Base-by-base conservation (phyloP, 2,329 filamentous ascomycete species). In the Aureobasidium leucospermi region DNA sequence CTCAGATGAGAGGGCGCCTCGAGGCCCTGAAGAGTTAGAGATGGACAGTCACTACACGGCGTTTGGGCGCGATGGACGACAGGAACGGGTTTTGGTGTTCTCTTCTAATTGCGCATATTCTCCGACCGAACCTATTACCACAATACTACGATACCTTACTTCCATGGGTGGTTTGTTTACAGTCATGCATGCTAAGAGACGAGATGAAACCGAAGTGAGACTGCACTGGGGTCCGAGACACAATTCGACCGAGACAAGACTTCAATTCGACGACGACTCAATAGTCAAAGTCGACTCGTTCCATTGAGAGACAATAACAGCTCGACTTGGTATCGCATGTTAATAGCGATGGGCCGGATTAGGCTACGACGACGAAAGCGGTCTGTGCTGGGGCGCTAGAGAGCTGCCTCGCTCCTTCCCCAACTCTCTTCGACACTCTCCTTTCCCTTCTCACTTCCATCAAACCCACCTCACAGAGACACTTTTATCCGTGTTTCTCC, bases 1-100 rank as follows among this genome's bases (percentile, higher is more conserved):
- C 91, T 67, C 89, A 96, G 78, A 97, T 97, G 94, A 81, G 93
- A 71, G 91, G 91, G 66, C 81, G 93, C 49, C 74, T 99, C 67
- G 90, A 97, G 76, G 92, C 92, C 38, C 76, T 97, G 70, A 89
- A 94, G 81, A 96, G 91, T 74, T 96, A 73, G 80, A 32, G 13
- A 19, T 29, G 46, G 19, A 7, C 28, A 29, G 16, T 38, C 13
- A 28, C 29, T 15, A 45, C n/a, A 29, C 13, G 55, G 43, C 55
- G 55, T 58, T 23, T 58, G 23, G 55, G 55, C 55, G 55, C 34
- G 23, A 39, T 10, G 52, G 52, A 39, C 15, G 4, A 15, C 3
- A 46, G 8, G 32, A 43, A 38, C 32, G 31, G 42, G 55, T 43
- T 48, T 48, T 39, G 43, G n/a, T 29, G 13, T 58, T 58, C 13